Conservation (phyloP, 305 asterid genomes). For the Fraxinus angustifolia region DNA sequence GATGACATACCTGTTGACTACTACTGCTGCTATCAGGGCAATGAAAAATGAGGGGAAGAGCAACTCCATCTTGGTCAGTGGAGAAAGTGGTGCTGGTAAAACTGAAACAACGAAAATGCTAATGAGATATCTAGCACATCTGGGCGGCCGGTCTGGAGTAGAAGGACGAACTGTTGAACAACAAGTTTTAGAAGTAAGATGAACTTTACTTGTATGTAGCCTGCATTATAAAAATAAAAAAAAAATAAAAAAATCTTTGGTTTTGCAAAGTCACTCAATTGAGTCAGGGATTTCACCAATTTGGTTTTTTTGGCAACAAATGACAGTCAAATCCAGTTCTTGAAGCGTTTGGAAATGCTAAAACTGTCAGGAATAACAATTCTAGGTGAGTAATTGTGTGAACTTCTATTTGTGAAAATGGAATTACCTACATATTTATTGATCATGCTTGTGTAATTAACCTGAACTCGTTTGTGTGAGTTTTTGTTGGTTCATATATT, state of each 20-base stretch:
- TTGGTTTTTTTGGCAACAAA: constrained; percentile 6
- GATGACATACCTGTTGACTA: not conserved
- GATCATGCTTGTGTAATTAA: not conserved
- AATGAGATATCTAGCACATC: constrained; percentile 64
- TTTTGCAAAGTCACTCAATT: not conserved
- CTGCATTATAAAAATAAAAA: not conserved
- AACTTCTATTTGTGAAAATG: not conserved
- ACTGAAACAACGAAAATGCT: constrained; percentile 78
- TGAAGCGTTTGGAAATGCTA: constrained; percentile 89
- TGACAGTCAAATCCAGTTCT: constrained; percentile 86
- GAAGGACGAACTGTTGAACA: constrained; percentile 69
- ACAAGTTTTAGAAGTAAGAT: constrained; percentile 64
- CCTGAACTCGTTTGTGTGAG: not conserved
- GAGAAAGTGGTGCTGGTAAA: constrained; percentile 82
- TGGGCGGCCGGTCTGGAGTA: constrained; percentile 57
- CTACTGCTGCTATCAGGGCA: constrained; percentile 37
- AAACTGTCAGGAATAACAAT: constrained; percentile 77
- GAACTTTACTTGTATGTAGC: not conserved
- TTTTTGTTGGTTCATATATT: not conserved
- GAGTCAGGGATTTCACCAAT: not conserved
- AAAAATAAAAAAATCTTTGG: not conserved
- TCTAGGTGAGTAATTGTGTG: constrained; percentile 51
- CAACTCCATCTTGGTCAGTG: constrained; percentile 67
- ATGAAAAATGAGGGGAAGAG: constrained; percentile 62
- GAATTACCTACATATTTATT: not conserved